Base-by-base conservation (phyloP, 192 early-diverging fungal genomes). In the Phlyctochytrium arcticum region DNA sequence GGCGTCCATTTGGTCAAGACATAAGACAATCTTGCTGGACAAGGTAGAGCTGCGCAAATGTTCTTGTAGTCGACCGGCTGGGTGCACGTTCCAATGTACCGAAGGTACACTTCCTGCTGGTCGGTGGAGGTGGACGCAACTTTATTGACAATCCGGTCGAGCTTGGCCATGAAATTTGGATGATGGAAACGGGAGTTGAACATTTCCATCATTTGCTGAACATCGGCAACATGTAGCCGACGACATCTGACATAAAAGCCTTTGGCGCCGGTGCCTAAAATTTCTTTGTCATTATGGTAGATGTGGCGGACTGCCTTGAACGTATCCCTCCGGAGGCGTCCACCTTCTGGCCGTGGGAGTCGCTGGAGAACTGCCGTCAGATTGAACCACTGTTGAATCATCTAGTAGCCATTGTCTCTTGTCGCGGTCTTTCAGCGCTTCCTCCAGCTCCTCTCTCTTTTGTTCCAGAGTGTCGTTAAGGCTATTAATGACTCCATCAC, bases 11-110 rank as follows among this genome's bases (percentile, higher is more conserved):
- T 36, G 23, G 26, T 55, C n/a, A 31, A 55, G 23, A 29, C 35
- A 35, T 15, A 64, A n/a, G 36, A 33, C 5, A 54, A 57, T 33
- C 54, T 66, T 66, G 36, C 37, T 46, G 35, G 42, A 66, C n/a
- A 57, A 31, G 30, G 31, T 10, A 32, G 32, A 36, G 6, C 19
- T 36, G 10, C 5, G 7, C 10, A 53, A n/a, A 35, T 63, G 48
- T 30, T 63, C 48, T 7, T 63, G 42, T 17, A 54, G 31, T 17
- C 49, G 48, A 34, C 26, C 50, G 12, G n/a, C 21, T n/a, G n/a
- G n/a, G n/a, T n/a, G n/a, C 17, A 19, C 8, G 61, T 63, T 15
- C 61, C 61, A 17, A 63, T 26, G 61, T 63, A 63, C 24, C 61
- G 61, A 10, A 47, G 58, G 42, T 60, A 47, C 5, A 63, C 6